Evolutionary conservation across 2,329 filamentous ascomycete species (phyloP).

Genomic region (Ophiobolus disseminans): DNA sequence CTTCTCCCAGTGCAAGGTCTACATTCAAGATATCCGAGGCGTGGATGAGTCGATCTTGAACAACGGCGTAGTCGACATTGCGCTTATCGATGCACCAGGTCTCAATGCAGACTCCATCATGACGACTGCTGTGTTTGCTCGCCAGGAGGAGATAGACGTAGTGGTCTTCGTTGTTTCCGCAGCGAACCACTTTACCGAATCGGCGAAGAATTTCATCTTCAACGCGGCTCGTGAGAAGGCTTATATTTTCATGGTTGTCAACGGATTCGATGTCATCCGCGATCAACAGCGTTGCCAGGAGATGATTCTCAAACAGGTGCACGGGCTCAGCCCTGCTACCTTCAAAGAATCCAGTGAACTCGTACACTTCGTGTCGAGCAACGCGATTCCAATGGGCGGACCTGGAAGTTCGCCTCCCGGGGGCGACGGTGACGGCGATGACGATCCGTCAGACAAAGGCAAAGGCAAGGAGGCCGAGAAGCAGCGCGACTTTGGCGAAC

Average conservation of each 20-base stretch:
- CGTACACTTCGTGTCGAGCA: slow-evolving; percentile 97
- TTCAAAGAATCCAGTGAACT: slow-evolving; percentile 91
- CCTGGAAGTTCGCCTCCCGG: slow-evolving; percentile 42
- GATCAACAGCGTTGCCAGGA: slow-evolving; percentile 92
- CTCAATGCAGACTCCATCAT: slow-evolving; percentile 96
- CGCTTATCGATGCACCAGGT: slow-evolving; percentile 93
- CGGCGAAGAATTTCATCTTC: slow-evolving; percentile 97
- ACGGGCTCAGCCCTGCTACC: slow-evolving; percentile 85
- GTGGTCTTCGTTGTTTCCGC: slow-evolving; percentile 98
- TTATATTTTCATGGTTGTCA: slow-evolving; percentile 98
- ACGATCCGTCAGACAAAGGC: slow-evolving; percentile 58
- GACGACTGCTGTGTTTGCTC: slow-evolving; percentile 94
- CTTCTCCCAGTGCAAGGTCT: slow-evolving; percentile 96
- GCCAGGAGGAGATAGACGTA: slow-evolving; percentile 98
- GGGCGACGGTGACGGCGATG: slow-evolving; percentile 48
- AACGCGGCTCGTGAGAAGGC: slow-evolving; percentile 96
- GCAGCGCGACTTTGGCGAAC: slow-evolving; percentile 83
- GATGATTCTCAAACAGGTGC: slow-evolving; percentile 90
- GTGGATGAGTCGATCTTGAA: slow-evolving; percentile 95
- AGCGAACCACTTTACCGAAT: slow-evolving; percentile 96
- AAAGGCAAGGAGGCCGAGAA: slow-evolving; percentile 80
- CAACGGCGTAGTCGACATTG: slow-evolving; percentile 97
- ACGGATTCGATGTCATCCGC: slow-evolving; percentile 91
- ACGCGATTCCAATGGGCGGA: slow-evolving; percentile 78
- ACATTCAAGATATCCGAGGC: slow-evolving; percentile 85